Conservation (phyloP, 1,284 basidiomycete genomes). For the Peniophora sp. region DNA sequence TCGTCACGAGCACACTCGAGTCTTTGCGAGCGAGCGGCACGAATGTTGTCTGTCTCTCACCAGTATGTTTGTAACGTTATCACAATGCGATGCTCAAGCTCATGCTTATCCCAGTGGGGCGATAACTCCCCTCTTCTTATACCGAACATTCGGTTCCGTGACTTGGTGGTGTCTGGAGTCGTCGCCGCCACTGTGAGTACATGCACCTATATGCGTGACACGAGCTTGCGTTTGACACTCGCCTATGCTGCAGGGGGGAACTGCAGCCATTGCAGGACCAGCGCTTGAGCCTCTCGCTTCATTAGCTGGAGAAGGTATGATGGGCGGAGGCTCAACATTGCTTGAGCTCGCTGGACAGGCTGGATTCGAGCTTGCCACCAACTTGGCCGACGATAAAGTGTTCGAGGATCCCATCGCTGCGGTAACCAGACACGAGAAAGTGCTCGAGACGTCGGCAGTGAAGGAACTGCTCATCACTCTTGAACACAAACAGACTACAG, state of each 20-base stretch:
- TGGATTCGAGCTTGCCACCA: conserved; percentile 38
- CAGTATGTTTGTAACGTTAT: no score
- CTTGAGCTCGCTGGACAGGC: conserved; percentile 47
- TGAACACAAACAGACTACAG: conserved; percentile 45
- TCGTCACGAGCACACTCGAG: conserved; percentile 59
- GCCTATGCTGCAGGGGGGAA: conserved; percentile 45
- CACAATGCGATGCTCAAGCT: no score
- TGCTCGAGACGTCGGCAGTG: conserved; percentile 49
- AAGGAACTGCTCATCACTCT: conserved; percentile 53
- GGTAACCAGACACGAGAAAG: conserved; percentile 42
- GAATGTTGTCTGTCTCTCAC: conserved; percentile 52
- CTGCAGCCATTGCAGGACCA: conserved; percentile 47
- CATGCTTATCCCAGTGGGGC: no score
- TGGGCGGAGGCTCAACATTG: conserved; percentile 43
- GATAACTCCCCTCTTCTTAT: conserved; percentile 55
- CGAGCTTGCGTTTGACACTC: not conserved
- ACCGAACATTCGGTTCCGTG: conserved; percentile 57
- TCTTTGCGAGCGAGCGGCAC: conserved; percentile 55
- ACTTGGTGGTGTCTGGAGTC: conserved; percentile 42
- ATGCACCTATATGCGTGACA: not conserved
- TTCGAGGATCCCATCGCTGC: conserved; percentile 40
- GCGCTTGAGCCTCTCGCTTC: conserved; percentile 46
- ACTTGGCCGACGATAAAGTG: conserved; percentile 41
- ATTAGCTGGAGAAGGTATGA: conserved; percentile 48
- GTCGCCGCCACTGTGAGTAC: not conserved